These are phyloP conservation scores for Colletotrichum tanaceti DNA, from an alignment of 2,329 filamentous ascomycete genomes.

Conservation along the genomic window DNA sequence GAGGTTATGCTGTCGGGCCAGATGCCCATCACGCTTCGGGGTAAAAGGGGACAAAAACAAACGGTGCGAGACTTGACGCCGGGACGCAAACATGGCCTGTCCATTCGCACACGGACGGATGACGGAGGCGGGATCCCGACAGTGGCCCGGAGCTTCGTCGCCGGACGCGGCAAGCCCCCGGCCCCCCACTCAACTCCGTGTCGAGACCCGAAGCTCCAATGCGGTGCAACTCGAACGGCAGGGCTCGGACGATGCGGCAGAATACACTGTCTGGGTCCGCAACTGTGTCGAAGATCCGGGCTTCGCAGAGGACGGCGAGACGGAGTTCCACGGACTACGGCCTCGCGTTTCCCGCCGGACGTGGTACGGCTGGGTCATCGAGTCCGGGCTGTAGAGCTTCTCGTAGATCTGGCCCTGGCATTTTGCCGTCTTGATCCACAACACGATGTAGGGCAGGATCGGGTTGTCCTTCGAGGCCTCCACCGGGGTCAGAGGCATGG, in stretches of 20 bases:
- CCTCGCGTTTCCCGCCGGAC: conserved; percentile 45
- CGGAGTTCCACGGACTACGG: conserved; percentile 9
- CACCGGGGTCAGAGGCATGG: conserved; percentile 42
- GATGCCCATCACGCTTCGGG: not conserved
- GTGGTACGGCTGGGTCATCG: conserved; percentile 51
- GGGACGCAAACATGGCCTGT: conserved; percentile 5
- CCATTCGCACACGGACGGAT: conserved; percentile 20
- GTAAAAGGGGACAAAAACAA: not conserved
- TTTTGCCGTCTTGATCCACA: conserved; percentile 63
- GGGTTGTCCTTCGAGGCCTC: conserved; percentile 8
- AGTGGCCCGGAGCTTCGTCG: conserved; percentile 11
- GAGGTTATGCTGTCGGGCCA: conserved; percentile 5
- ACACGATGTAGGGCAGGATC: conserved; percentile 53
- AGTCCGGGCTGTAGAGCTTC: conserved; percentile 61
- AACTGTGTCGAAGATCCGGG: not conserved
- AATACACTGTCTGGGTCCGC: conserved; percentile 30
- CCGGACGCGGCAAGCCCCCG: conserved; percentile 11
- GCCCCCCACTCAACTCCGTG: not conserved
- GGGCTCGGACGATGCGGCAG: not conserved
- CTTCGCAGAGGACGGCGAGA: conserved; percentile 12
- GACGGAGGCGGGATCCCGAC: conserved; percentile 14
- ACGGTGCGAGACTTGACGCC: conserved; percentile 1
- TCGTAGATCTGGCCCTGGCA: conserved; percentile 68
- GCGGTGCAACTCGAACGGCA: conserved; percentile 14
- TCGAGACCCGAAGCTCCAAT: not conserved